These are phyloP conservation scores for Sarcodon aspratus DNA, from an alignment of 768 basidiomycete species.

Conservation along the genomic window DNA sequence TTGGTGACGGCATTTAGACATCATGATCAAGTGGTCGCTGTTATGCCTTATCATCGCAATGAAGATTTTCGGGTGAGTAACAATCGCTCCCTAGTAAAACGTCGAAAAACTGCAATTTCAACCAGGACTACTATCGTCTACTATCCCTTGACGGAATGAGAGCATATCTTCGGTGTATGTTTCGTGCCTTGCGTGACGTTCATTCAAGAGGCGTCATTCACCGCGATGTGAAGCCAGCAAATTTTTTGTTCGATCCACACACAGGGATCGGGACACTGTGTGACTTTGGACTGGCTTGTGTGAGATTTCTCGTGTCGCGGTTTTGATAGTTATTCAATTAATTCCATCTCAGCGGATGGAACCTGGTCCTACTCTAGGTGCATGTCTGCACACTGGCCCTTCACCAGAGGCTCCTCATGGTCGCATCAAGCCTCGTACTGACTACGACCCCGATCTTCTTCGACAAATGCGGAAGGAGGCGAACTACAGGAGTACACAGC, in stretches of 20 bases:
- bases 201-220: slow-evolving; percentile 85
- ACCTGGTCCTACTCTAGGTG: slow-evolving; percentile 29
- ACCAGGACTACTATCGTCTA: slow-evolving; percentile 64
- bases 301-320: slow-evolving; percentile 25
- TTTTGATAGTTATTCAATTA: not conserved
- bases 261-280: slow-evolving; percentile 79
- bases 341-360: slow-evolving; percentile 41
- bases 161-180: slow-evolving; percentile 82
- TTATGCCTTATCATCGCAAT: slow-evolving; percentile 90
- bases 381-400: slow-evolving; percentile 73
- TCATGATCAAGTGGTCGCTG: slow-evolving; percentile 83
- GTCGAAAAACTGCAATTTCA: slow-evolving; percentile 9
- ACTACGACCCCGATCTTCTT: slow-evolving; percentile 36
- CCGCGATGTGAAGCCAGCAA: slow-evolving; percentile 96
- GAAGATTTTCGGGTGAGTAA: slow-evolving; percentile 83
- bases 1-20: slow-evolving; percentile 90
- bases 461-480: slow-evolving; percentile 52
- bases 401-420: slow-evolving; percentile 62
- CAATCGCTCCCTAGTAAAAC: slow-evolving; percentile 4
- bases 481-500: slow-evolving; percentile 35
- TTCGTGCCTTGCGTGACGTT: slow-evolving; percentile 82
- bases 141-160: slow-evolving; percentile 72
- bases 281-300: slow-evolving; percentile 94
- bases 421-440: slow-evolving; percentile 27
- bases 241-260: slow-evolving; percentile 86